phyloP scores from a whole-genome alignment of 2,329 filamentous ascomycete genomes.

The Purpureocillium takamizusanense region DNA sequence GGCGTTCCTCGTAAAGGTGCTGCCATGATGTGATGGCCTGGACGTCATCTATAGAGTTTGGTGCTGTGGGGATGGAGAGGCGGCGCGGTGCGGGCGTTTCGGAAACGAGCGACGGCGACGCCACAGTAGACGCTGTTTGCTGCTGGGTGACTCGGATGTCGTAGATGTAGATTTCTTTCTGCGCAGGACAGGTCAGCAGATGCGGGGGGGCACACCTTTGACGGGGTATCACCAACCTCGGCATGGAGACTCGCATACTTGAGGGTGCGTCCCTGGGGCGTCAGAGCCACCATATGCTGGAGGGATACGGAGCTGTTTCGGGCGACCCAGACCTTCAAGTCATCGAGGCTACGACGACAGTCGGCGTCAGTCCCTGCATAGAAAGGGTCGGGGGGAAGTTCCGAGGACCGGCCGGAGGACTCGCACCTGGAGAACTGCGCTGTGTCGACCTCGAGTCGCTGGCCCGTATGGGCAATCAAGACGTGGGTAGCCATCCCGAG shows the following conservation, averaged over 20 bases:
- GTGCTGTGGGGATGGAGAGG: conserved; percentile 55
- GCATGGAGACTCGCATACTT: conserved; percentile 70
- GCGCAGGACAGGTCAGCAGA: background rate
- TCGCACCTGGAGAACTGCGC: conserved; percentile 64
- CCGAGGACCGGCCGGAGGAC: background rate
- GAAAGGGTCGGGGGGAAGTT: conserved; percentile 1
- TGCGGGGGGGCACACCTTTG: background rate
- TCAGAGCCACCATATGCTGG: conserved; percentile 80
- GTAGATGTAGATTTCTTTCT: conserved; percentile 90
- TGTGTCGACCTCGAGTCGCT: conserved; percentile 72
- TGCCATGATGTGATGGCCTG: conserved; percentile 84
- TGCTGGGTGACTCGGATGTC: conserved; percentile 67
- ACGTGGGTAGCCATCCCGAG: conserved; percentile 79
- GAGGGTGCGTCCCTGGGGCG: conserved; percentile 72
- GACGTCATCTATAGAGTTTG: conserved; percentile 75
- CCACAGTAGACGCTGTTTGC: conserved; percentile 29
- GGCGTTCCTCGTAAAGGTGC: conserved; percentile 70
- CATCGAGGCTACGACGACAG: conserved; percentile 56
- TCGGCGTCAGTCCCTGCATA: background rate
- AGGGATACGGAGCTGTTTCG: conserved; percentile 63
- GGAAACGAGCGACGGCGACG: conserved; percentile 32
- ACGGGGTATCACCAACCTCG: conserved; percentile 50
- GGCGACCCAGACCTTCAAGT: conserved; percentile 73
- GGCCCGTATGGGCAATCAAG: conserved; percentile 87
- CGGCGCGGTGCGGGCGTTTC: conserved; percentile 43